Evolutionary conservation across 2,329 filamentous ascomycete genomes (phyloP).

Genomic region (Claviceps digitariae): DNA sequence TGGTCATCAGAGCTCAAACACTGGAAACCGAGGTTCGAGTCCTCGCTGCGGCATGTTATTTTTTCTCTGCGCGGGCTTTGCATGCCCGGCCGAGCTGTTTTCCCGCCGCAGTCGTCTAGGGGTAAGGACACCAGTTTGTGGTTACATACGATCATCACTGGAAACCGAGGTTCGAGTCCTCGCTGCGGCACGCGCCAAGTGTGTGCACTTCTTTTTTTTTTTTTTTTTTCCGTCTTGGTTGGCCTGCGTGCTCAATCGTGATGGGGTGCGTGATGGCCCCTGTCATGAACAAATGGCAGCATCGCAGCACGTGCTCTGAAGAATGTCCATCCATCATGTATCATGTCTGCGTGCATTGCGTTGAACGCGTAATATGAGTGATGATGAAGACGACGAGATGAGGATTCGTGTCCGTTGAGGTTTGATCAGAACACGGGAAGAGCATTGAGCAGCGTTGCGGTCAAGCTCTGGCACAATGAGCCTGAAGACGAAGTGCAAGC

Average conservation of each 20-base stretch:
- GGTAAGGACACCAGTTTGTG: constrained; percentile 19
- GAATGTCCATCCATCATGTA: too few species aligned
- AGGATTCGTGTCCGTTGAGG: too few species aligned
- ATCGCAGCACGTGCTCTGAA: not conserved
- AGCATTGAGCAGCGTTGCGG: not conserved
- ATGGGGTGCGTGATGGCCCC: not conserved
- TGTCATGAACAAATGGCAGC: not conserved
- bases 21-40: constrained; percentile 19
- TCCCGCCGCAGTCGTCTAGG: constrained; percentile 13
- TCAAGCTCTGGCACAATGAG: not conserved
- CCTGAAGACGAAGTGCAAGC: not conserved
- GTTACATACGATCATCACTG: constrained; percentile 12
- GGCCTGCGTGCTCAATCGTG: too few species aligned
- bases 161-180: constrained; percentile 19
- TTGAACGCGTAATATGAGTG: too few species aligned
- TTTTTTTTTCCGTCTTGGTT: not conserved
- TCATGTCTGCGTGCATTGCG: too few species aligned
- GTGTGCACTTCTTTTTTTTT: not conserved
- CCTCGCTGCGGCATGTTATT: constrained; percentile 13
- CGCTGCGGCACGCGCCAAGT: not conserved
- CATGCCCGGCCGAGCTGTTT: not conserved
- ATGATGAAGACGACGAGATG: too few species aligned
- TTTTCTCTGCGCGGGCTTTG: not conserved
- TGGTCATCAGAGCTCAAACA: constrained; percentile 11
- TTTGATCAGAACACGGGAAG: not conserved